Base-by-base conservation (phyloP, 768 basidiomycete species). In the Cytidiella melzeri region DNA sequence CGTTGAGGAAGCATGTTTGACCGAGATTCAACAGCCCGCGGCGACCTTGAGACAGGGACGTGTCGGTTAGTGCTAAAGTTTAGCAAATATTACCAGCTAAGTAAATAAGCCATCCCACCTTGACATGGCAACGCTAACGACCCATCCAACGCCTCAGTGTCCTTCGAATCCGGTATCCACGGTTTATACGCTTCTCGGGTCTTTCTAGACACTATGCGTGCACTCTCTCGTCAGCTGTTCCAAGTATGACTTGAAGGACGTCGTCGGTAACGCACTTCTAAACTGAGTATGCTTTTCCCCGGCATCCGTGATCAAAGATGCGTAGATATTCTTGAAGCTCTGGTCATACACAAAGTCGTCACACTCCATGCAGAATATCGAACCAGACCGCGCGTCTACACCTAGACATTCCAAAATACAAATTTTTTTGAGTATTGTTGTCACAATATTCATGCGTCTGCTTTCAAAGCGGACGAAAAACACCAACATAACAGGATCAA, bases 1-100 rank as follows among this genome's bases (percentile, higher is more conserved):
- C 92, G 55, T 92, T 95, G 57, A 98, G 75, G 69, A 92, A 97
- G 61, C 95, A 98, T 0, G 93, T 97, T 64, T 92, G 85, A 1
- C 92, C 91, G 0, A 95, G 79, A 64, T 95, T 94, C 38, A 92
- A 69, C 3, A 95, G 72, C 0, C 92, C 92, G 50, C 88, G 75
- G n/a, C 88, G 81, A 45, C 83, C 90, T 90, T 47, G 40, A 27
- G 36, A n/a, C n/a, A n/a, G n/a, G n/a, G n/a, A n/a, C n/a, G n/a
- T n/a, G n/a, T n/a, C n/a, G n/a, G n/a, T n/a, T n/a, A n/a, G n/a
- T n/a, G n/a, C n/a, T n/a, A 30, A 34, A 15, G 21, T 38, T 57
- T 21, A 49, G 50, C 27, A 19, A 13, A 4, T 13, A 28, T 34
- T 25, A 26, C 20, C 24, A 46, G 25, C 21, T 42, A 36, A 30